Conservation (phyloP, 2,329 filamentous ascomycete species). For the Berkeleyomyces basicola region DNA sequence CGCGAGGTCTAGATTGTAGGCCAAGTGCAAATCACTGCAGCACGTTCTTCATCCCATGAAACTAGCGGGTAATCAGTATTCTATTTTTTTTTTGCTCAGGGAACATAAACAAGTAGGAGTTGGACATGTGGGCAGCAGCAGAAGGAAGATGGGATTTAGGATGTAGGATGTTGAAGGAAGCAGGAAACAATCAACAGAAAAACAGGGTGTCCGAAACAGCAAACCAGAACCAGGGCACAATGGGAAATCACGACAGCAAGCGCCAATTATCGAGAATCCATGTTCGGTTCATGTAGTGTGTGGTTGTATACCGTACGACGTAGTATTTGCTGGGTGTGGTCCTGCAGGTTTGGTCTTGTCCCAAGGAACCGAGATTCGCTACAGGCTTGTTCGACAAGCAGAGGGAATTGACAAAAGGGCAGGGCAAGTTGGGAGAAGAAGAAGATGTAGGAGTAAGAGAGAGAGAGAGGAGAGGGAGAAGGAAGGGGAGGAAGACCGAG, state of each 20-base stretch:
- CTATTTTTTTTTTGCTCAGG: neutral
- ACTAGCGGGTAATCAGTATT: neutral
- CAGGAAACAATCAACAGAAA: neutral
- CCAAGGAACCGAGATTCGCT: neutral
- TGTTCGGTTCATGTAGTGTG: neutral
- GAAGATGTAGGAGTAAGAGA: neutral
- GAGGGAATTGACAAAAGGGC: neutral
- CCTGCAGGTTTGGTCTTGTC: neutral
- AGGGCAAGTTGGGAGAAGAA: neutral
- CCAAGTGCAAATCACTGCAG: neutral
- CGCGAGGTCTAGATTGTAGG: neutral
- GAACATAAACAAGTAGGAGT: neutral
- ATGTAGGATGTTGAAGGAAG: neutral
- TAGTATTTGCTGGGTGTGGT: neutral
- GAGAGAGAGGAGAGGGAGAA: neutral
- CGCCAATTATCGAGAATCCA: neutral
- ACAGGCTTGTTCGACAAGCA: neutral
- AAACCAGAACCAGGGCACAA: neutral
- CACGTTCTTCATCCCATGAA: neutral
- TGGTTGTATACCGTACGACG: neutral
- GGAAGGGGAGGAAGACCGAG: no score
- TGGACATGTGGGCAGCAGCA: neutral
- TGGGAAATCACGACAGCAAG: neutral
- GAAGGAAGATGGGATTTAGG: neutral
- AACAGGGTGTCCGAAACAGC: neutral